These are phyloP conservation scores for Chalciporus sp. DNA, from an alignment of 1,284 basidiomycete species.

Conservation along the genomic window DNA sequence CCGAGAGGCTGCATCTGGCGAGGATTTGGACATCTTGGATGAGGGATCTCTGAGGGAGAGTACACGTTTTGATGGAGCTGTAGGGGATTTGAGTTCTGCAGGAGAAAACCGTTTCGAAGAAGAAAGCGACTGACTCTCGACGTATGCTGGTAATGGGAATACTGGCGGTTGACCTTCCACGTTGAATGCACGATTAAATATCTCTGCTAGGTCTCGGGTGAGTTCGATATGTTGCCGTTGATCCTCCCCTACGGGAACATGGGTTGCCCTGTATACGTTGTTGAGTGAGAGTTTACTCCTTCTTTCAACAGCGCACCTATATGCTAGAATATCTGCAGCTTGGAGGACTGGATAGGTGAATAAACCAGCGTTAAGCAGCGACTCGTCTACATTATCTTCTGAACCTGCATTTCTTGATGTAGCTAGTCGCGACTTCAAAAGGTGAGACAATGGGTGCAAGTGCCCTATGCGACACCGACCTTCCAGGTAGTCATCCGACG, in stretches of 20 bases:
- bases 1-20: slow-evolving; percentile 77
- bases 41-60: slow-evolving; percentile 85
- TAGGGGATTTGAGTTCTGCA: not conserved
- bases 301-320: slow-evolving; percentile 55
- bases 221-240: slow-evolving; percentile 94
- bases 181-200: slow-evolving; percentile 76
- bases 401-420: slow-evolving; percentile 72
- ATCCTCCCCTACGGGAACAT: slow-evolving; percentile 95
- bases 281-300: not conserved
- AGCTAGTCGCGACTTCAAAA: slow-evolving; percentile 70
- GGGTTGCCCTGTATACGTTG: slow-evolving; percentile 65
- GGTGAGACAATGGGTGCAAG: slow-evolving; percentile 3
- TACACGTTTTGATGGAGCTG: slow-evolving; percentile 77
- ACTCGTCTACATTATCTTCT: slow-evolving; percentile 80
- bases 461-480: slow-evolving; percentile 42
- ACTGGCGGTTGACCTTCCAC: slow-evolving; percentile 38
- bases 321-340: slow-evolving; percentile 90
- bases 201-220: slow-evolving; percentile 79
- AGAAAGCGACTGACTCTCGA: slow-evolving; percentile 65
- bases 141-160: slow-evolving; percentile 75
- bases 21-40: slow-evolving; percentile 96
- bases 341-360: slow-evolving; percentile 94
- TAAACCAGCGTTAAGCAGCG: slow-evolving; percentile 80
- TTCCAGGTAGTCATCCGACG: slow-evolving; percentile 97
- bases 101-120: not conserved